Evolutionary conservation across 1,139 yeast species (phyloP).

Genomic region (Hyphopichia pseudoburtonii): DNA sequence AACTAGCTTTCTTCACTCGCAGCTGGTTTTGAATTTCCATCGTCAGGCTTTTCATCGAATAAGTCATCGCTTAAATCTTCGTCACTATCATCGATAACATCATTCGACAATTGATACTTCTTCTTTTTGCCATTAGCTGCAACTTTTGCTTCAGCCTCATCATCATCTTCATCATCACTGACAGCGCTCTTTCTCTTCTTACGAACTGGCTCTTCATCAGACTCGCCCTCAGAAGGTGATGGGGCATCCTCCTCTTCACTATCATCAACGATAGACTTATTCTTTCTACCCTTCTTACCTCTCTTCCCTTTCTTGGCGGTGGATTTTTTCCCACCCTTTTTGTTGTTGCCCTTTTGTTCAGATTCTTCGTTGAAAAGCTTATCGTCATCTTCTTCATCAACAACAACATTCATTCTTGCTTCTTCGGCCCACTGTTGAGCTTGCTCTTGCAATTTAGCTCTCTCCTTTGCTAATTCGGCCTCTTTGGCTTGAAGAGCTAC

Average conservation of each 20-base stretch:
- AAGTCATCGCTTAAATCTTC: constrained; percentile 40
- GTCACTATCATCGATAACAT: constrained; percentile 55
- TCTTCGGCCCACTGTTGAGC: constrained; percentile 81
- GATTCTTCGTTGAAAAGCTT: constrained; percentile 29
- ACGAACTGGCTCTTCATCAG: constrained; percentile 16
- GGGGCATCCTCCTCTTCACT: constrained; percentile 22
- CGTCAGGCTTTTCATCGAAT: constrained; percentile 14
- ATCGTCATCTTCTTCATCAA: constrained; percentile 36
- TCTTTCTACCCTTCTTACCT: constrained; percentile 18
- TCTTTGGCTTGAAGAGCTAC: constrained; percentile 45
- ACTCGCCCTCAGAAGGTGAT: constrained; percentile 10
- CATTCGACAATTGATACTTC: constrained; percentile 44
- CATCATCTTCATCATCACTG: constrained; percentile 20
- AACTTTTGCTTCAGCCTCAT: constrained; percentile 20
- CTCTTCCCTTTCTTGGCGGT: constrained; percentile 12
- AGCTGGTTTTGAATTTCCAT: not conserved
- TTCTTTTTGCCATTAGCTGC: constrained; percentile 15
- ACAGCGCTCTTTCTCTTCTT: constrained; percentile 15
- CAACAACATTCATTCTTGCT: constrained; percentile 35
- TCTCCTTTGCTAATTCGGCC: constrained; percentile 62
- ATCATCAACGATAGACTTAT: constrained; percentile 29
- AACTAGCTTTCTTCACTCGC: not conserved
- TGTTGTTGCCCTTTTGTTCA: constrained; percentile 17
- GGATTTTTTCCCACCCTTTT: constrained; percentile 13
- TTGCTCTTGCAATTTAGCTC: constrained; percentile 72